phyloP scores from a whole-genome alignment of 2,329 filamentous ascomycete species.

The Aspergillus fischeri region DNA sequence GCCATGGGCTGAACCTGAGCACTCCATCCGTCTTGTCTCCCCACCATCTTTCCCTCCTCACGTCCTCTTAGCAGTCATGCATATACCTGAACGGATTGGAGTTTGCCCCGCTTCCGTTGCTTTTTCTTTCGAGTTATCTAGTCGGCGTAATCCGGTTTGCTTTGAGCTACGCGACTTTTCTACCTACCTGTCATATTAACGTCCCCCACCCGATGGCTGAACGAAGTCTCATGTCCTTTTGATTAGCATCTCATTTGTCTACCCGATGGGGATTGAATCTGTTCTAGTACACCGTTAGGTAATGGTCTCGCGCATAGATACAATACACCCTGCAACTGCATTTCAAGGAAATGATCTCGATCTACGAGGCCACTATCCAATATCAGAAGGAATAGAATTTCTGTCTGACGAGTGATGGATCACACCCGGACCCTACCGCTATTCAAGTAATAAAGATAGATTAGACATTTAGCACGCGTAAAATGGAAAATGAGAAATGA shows the following conservation, averaged over 20 bases:
- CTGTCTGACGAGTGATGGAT: not conserved
- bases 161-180: not conserved
- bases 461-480: not conserved
- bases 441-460: not conserved
- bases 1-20: constrained; percentile 64
- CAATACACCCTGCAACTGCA: not conserved
- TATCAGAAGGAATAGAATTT: not conserved
- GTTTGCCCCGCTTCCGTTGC: not conserved
- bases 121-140: not conserved
- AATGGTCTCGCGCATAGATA: not conserved
- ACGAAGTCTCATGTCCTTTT: not conserved
- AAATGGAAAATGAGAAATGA: not conserved
- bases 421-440: not conserved
- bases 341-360: not conserved
- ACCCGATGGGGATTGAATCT: not conserved
- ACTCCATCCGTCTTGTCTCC: not conserved
- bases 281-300: not conserved
- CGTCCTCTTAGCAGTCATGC: constrained; percentile 1
- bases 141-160: not conserved
- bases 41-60: constrained; percentile 1
- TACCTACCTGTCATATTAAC: not conserved
- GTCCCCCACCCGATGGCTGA: not conserved
- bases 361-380: not conserved
- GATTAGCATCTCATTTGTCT: constrained; percentile 9
- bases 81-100: not conserved